Conservation (phyloP, 2,329 filamentous ascomycete genomes). For the Aspergillus ruber region DNA sequence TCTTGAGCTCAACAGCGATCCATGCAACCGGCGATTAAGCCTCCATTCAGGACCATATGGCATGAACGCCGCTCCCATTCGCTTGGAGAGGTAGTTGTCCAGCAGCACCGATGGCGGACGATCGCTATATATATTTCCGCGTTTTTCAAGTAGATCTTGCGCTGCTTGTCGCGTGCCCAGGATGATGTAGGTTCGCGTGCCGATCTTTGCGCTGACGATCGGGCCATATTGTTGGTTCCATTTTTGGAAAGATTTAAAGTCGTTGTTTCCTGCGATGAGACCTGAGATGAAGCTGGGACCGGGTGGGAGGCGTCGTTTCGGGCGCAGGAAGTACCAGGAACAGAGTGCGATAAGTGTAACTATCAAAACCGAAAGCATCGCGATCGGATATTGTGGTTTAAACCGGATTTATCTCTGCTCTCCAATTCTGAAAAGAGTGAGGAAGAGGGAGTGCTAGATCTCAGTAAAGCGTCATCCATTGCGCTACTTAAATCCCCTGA, state of each 20-base stretch:
- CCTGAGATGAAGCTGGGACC: constrained; percentile 6
- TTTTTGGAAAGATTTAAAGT: constrained; percentile 9
- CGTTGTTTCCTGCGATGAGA: constrained; percentile 2
- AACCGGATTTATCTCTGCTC: no score
- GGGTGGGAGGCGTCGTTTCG: constrained; percentile 4
- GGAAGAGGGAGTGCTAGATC: no score
- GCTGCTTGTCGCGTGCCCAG: constrained; percentile 27
- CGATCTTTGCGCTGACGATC: constrained; percentile 27
- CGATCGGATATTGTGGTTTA: no score
- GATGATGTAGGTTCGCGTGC: constrained; percentile 27
- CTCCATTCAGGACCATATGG: constrained; percentile 46
- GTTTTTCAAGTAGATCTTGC: constrained; percentile 34
- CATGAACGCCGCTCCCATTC: constrained; percentile 42
- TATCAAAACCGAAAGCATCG: no score
- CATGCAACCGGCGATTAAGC: constrained; percentile 37
- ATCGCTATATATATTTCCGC: constrained; percentile 34
- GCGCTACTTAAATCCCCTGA: no score
- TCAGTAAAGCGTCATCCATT: no score
- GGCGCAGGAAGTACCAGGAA: not conserved
- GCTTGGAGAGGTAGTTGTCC: constrained; percentile 25
- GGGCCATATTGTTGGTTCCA: constrained; percentile 32
- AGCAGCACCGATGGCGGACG: constrained; percentile 22
- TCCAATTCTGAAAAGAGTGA: no score
- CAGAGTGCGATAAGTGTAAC: no score
- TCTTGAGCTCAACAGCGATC: constrained; percentile 41